Conservation (phyloP, 306 rosid genomes). For the Arachis hypogaea region DNA sequence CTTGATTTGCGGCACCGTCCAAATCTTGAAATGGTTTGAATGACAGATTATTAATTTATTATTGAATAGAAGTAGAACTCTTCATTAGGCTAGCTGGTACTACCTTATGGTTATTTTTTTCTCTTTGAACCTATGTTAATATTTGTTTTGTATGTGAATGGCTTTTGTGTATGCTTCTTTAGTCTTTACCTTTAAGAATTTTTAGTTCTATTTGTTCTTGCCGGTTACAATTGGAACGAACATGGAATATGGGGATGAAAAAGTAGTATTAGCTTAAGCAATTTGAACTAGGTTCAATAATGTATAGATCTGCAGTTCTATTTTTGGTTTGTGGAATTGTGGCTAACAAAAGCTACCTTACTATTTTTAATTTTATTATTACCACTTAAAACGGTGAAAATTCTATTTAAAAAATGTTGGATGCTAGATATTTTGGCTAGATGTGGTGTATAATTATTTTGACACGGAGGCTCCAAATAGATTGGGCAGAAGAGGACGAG, state of each 20-base stretch:
- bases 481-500: background rate
- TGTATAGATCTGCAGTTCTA: background rate
- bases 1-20: constrained; percentile 43
- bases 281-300: too few relatives aligned
- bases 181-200: too few relatives aligned
- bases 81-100: constrained; percentile 14
- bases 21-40: constrained; percentile 39
- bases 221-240: too few relatives aligned
- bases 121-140: constrained; percentile 13
- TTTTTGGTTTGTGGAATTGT: background rate
- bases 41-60: constrained; percentile 20
- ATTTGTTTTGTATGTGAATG: constrained; percentile 12
- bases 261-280: too few relatives aligned
- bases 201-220: too few relatives aligned
- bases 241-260: too few relatives aligned
- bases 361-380: background rate
- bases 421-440: too few relatives aligned
- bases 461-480: background rate
- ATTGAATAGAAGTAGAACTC: constrained; percentile 48
- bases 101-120: constrained; percentile 24
- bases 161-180: background rate
- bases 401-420: too few relatives aligned
- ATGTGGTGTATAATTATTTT: too few relatives aligned
- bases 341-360: background rate
- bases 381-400: too few relatives aligned